Evolutionary conservation across 768 basidiomycete genomes (phyloP).

Genomic region (Hydnomerulius pinastri): DNA sequence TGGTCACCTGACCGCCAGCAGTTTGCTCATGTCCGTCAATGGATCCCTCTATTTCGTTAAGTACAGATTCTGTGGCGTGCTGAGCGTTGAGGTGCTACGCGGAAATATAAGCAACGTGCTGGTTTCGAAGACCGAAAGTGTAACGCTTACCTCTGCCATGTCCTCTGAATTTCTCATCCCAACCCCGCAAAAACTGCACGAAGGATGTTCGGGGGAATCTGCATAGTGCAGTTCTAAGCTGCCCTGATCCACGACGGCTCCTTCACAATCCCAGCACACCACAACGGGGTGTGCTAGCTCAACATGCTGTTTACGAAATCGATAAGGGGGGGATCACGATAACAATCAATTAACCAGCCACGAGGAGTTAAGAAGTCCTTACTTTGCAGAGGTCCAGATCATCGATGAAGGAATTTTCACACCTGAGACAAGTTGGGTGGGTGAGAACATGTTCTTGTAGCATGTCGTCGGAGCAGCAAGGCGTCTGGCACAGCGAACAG

Average conservation of each 20-base stretch:
- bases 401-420: conserved; percentile 19
- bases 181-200: conserved; percentile 20
- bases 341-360: neutral
- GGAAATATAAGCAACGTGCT: conserved; percentile 8
- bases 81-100: conserved; percentile 21
- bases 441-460: conserved; percentile 26
- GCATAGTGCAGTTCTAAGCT: conserved; percentile 24
- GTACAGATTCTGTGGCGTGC: conserved; percentile 10
- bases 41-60: conserved; percentile 3
- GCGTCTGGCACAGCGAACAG: conserved; percentile 21
- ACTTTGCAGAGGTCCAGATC: conserved; percentile 21
- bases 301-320: conserved; percentile 20
- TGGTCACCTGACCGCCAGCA: conserved; percentile 9
- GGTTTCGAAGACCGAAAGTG: neutral
- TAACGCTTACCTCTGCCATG: conserved; percentile 25
- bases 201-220: conserved; percentile 22
- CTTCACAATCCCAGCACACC: conserved; percentile 33
- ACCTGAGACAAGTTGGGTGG: conserved; percentile 27
- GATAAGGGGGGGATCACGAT: neutral
- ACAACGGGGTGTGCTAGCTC: conserved; percentile 23
- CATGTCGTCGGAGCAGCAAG: conserved; percentile 25
- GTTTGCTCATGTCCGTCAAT: too few relatives aligned
- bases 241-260: conserved; percentile 20
- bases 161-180: conserved; percentile 14
- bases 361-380: conserved; percentile 1